These are phyloP conservation scores for Aspergillus candidus DNA, from an alignment of 2,329 filamentous ascomycete species.

Conservation along the genomic window DNA sequence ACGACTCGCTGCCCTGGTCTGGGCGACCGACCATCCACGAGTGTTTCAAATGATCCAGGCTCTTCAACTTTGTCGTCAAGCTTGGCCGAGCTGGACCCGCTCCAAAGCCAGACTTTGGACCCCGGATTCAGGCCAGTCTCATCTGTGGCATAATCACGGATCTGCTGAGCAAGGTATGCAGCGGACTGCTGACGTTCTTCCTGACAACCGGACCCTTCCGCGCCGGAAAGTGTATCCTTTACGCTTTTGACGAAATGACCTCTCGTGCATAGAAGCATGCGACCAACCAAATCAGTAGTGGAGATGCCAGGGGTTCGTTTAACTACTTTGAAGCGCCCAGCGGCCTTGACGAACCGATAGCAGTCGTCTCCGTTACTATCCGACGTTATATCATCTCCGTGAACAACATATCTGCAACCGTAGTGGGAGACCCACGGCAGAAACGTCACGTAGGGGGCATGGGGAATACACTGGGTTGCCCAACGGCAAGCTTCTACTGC, in stretches of 20 bases:
- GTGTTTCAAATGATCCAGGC: slow-evolving; percentile 57
- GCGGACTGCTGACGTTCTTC: slow-evolving; percentile 62
- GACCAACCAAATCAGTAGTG: slow-evolving; percentile 94
- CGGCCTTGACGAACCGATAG: slow-evolving; percentile 95
- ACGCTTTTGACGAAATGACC: slow-evolving; percentile 87
- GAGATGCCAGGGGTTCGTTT: slow-evolving; percentile 95
- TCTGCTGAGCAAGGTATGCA: slow-evolving; percentile 65
- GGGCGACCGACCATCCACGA: slow-evolving; percentile 67
- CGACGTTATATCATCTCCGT: slow-evolving; percentile 95
- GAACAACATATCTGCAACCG: slow-evolving; percentile 90
- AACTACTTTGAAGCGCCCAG: slow-evolving; percentile 90
- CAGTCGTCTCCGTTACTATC: slow-evolving; percentile 92
- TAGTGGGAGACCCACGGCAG: slow-evolving; percentile 93
- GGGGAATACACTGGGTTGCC: slow-evolving; percentile 75
- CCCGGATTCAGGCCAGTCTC: slow-evolving; percentile 72
- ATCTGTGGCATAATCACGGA: slow-evolving; percentile 82
- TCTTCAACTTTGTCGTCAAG: slow-evolving; percentile 46
- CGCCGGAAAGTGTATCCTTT: slow-evolving; percentile 59
- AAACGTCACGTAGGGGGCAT: slow-evolving; percentile 90
- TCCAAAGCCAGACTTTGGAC: slow-evolving; percentile 81
- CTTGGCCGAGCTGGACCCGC: slow-evolving; percentile 34
- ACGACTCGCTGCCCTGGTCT: slow-evolving; percentile 75
- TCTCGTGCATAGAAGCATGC: slow-evolving; percentile 94
- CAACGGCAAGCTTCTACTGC: slow-evolving; percentile 94
- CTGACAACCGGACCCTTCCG: slow-evolving; percentile 64